Evolutionary conservation across 176 grass and related monocot genomes (phyloP).

Genomic region (Rhipidocladum racemiflorum): DNA sequence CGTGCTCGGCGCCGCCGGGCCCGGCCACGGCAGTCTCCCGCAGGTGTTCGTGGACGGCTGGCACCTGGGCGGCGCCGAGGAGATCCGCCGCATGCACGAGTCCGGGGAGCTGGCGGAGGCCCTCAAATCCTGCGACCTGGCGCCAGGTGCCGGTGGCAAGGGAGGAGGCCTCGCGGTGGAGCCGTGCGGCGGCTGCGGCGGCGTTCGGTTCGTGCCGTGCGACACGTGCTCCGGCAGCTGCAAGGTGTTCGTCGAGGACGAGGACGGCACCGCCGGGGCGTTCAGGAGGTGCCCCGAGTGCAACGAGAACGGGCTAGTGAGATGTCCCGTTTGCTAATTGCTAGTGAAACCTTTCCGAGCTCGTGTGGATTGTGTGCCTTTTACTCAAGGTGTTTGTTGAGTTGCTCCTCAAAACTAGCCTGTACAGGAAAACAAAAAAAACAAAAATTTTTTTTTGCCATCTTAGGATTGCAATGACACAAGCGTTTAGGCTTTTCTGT

Average conservation of each 20-base stretch:
- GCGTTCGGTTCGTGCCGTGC: slow-evolving; percentile 68
- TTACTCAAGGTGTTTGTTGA: background rate
- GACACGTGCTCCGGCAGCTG: slow-evolving; percentile 82
- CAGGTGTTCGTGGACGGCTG: slow-evolving; percentile 64
- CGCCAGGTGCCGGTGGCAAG: background rate
- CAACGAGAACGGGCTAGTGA: slow-evolving; percentile 92
- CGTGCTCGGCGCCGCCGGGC: slow-evolving; percentile 1
- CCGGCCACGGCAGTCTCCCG: slow-evolving; percentile 38
- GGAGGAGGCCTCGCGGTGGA: background rate
- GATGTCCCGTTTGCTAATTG: slow-evolving; percentile 60
- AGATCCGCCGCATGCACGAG: slow-evolving; percentile 69
- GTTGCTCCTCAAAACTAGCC: background rate
- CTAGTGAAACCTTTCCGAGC: background rate
- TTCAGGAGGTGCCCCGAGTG: slow-evolving; percentile 78
- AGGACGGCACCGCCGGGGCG: slow-evolving; percentile 33
- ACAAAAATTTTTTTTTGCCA: too few species aligned
- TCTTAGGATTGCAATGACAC: background rate
- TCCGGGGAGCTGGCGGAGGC: slow-evolving; percentile 41
- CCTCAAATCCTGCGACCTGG: slow-evolving; percentile 31
- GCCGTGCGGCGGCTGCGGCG: slow-evolving; percentile 55
- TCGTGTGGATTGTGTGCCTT: background rate
- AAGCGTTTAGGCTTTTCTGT: too few species aligned
- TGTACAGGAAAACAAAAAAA: background rate
- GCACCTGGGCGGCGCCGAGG: slow-evolving; percentile 64
- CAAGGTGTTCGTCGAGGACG: slow-evolving; percentile 72